Percentiles rank a stretch among this genome's conserved stretches.
Conservation (phyloP, 179 eudicot species). For the Beta corolliflora region DNA sequence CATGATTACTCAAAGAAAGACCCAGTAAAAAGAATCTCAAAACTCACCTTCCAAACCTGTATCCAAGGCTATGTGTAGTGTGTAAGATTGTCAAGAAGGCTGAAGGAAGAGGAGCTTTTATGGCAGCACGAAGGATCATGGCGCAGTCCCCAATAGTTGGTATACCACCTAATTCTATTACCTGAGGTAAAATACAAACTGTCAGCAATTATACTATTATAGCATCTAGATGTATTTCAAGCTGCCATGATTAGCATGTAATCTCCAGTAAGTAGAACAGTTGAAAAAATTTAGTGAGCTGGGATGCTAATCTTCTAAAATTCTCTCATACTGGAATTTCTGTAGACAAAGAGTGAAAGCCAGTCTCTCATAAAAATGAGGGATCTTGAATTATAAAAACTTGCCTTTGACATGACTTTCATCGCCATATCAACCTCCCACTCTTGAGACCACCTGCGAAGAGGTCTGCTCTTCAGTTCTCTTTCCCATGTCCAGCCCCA, state of each 20-base stretch:
- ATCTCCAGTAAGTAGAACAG: constrained; percentile 2
- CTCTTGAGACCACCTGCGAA: constrained; percentile 91
- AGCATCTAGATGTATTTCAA: not conserved
- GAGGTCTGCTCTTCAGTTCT: constrained; percentile 75
- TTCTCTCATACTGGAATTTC: not conserved
- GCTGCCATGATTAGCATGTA: not conserved
- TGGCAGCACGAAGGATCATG: constrained; percentile 91
- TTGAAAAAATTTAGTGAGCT: not conserved
- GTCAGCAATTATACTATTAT: constrained; percentile 11
- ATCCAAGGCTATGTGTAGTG: constrained; percentile 81
- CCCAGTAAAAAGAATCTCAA: not conserved
- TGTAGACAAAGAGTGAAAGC: not conserved
- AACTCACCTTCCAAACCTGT: constrained; percentile 79
- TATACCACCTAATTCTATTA: constrained; percentile 81
- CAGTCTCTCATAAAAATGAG: not conserved
- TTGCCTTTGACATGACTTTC: constrained; percentile 83
- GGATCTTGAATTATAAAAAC: constrained; percentile 23
- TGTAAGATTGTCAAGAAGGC: constrained; percentile 83
- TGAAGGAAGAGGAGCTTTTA: constrained; percentile 86
- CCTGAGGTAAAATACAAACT: constrained; percentile 49
- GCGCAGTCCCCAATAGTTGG: constrained; percentile 99
- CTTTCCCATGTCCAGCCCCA: constrained; percentile 99
- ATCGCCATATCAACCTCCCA: constrained; percentile 97
- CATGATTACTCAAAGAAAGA: not conserved
- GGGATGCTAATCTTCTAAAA: no score